Evolutionary conservation across 106 monocot species (phyloP).

Genomic region (Cymbidium sinense): DNA sequence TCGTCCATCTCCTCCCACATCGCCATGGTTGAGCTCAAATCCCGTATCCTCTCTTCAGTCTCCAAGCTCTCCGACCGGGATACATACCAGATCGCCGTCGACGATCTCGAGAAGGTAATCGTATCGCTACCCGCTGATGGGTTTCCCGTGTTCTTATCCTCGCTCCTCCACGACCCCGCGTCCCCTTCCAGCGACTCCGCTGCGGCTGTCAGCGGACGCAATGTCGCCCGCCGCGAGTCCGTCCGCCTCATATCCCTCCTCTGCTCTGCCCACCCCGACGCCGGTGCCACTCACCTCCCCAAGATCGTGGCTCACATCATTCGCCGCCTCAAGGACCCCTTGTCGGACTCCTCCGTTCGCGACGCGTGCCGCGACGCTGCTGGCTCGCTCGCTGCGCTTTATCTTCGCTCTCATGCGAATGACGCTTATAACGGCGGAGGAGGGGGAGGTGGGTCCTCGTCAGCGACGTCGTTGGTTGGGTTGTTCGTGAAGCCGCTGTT

Average conservation of each 20-base stretch:
- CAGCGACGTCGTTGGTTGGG: constrained; percentile 28
- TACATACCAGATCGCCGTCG: constrained; percentile 87
- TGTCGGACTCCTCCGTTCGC: constrained; percentile 70
- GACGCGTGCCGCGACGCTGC: constrained; percentile 73
- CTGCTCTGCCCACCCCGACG: constrained; percentile 59
- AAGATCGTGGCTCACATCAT: constrained; percentile 74
- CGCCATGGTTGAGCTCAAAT: constrained; percentile 89
- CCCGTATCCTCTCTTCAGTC: constrained; percentile 57
- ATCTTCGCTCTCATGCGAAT: constrained; percentile 24
- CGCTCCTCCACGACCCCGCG: constrained; percentile 53
- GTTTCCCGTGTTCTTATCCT: constrained; percentile 53
- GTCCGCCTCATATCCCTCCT: constrained; percentile 62
- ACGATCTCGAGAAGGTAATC: constrained; percentile 80
- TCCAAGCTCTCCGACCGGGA: constrained; percentile 95
- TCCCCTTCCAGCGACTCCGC: constrained; percentile 4
- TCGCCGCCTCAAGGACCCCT: constrained; percentile 70
- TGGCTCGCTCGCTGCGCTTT: constrained; percentile 57
- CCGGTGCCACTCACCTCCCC: constrained; percentile 51
- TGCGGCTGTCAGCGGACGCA: constrained; percentile 21
- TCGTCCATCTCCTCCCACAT: constrained; percentile 39
- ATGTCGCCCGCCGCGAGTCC: constrained; percentile 64
- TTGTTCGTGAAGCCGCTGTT: constrained; percentile 80
- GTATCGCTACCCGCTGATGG: constrained; percentile 49
- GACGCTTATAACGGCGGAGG: constrained; percentile 10
- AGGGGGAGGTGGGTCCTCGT: constrained; percentile 1